Conservation (phyloP, 768 basidiomycete species). For the Pleurotus djamor region DNA sequence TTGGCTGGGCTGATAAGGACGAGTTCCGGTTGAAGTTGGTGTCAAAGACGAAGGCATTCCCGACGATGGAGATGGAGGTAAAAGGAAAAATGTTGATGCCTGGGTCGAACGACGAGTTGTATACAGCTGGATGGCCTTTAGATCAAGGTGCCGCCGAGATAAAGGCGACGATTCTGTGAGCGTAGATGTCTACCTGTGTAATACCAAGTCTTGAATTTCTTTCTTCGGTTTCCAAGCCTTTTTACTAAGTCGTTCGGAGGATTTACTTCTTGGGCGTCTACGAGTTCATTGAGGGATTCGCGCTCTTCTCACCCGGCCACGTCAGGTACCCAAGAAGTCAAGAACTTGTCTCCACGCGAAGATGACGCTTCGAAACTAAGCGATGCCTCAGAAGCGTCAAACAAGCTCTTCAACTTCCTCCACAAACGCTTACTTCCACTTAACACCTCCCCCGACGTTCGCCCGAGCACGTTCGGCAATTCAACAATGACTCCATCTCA, state of each 20-base stretch:
- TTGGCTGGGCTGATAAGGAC: slow-evolving; percentile 4
- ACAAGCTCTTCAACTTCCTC: neutral
- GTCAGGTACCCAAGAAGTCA: neutral
- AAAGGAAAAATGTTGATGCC: slow-evolving; percentile 3
- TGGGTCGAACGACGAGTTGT: neutral
- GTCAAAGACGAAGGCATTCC: neutral
- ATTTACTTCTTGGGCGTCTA: neutral
- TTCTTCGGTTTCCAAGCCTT: slow-evolving; percentile 1
- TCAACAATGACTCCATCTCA: neutral
- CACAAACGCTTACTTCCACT: neutral
- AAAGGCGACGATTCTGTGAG: neutral
- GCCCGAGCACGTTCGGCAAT: neutral
- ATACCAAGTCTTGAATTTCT: neutral
- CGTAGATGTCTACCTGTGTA: neutral
- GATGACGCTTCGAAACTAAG: neutral
- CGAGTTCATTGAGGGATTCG: neutral
- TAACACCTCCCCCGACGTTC: slow-evolving; percentile 1
- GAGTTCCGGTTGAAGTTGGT: slow-evolving; percentile 5
- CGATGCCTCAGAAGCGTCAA: neutral
- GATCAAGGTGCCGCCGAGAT: slow-evolving; percentile 5
- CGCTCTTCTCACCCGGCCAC: neutral
- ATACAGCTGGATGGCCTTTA: neutral
- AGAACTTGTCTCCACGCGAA: neutral
- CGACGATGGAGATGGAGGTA: neutral
- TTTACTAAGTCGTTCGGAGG: neutral